Conservation (phyloP, 1,139 yeast species). For the Suhomyces ambrosiae region DNA sequence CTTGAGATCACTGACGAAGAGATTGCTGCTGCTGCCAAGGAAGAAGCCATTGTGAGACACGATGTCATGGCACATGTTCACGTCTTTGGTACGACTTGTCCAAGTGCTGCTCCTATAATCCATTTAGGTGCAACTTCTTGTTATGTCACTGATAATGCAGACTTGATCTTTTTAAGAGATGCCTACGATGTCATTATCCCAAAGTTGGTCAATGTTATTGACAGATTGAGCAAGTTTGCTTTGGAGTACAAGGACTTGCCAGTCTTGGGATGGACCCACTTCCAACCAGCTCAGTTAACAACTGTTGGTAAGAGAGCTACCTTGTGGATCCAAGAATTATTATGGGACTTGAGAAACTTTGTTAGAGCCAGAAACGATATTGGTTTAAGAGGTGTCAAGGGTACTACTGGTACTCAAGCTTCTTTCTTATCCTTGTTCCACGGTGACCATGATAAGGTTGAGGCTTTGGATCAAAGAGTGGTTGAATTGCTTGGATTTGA, state of each 20-base stretch:
- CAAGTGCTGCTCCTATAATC: constrained; percentile 96
- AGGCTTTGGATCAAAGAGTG: constrained; percentile 85
- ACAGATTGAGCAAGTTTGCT: constrained; percentile 87
- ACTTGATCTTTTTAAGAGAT: constrained; percentile 90
- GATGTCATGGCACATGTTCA: constrained; percentile 99
- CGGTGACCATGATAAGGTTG: constrained; percentile 96
- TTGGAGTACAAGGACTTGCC: constrained; percentile 92
- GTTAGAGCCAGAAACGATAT: constrained; percentile 94
- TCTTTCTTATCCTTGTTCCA: constrained; percentile 93
- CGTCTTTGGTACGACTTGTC: constrained; percentile 88
- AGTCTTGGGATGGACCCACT: constrained; percentile 98
- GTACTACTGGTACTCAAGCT: constrained; percentile 99
- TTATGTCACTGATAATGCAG: constrained; percentile 97
- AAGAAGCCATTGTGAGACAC: constrained; percentile 97
- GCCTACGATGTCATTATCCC: constrained; percentile 93
- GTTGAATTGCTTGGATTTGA: constrained; percentile 93
- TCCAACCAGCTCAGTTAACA: constrained; percentile 98
- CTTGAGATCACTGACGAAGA: constrained; percentile 89
- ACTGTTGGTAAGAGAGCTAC: constrained; percentile 99
- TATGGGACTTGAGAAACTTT: constrained; percentile 97
- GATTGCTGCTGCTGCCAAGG: constrained; percentile 82
- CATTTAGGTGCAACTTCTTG: constrained; percentile 99
- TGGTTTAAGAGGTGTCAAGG: constrained; percentile 98
- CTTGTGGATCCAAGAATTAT: constrained; percentile 93
- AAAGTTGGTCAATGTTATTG: constrained; percentile 91